These are phyloP conservation scores for Yarrowia galli DNA, from an alignment of 1,139 yeast genomes.

Conservation along the genomic window DNA sequence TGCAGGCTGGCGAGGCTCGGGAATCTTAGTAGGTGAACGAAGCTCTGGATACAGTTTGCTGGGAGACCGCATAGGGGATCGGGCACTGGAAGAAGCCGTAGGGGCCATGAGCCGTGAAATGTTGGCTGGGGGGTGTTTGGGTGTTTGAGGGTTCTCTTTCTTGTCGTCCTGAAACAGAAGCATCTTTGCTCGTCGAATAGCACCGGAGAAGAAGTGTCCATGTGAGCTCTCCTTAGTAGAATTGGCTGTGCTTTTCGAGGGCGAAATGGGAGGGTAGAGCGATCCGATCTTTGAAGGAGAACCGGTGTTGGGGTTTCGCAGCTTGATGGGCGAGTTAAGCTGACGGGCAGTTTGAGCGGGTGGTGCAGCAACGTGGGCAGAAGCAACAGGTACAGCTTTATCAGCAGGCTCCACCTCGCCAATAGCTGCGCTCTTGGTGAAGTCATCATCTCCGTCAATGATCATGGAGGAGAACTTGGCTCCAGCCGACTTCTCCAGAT, in stretches of 20 bases:
- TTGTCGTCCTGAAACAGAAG: conserved; percentile 42
- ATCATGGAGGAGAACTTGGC: conserved; percentile 34
- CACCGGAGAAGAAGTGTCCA: conserved; percentile 41
- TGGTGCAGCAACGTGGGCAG: background rate
- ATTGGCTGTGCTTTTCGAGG: conserved; percentile 1
- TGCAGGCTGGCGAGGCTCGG: conserved; percentile 34
- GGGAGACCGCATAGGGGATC: conserved; percentile 33
- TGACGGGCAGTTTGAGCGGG: background rate
- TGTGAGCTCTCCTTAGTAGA: background rate
- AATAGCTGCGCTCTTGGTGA: conserved; percentile 17
- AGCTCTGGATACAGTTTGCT: conserved; percentile 40
- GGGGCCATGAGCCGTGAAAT: conserved; percentile 51
- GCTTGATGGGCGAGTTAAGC: conserved; percentile 34
- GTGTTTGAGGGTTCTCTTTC: conserved; percentile 11
- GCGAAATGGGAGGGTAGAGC: conserved; percentile 26
- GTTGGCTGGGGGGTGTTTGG: background rate
- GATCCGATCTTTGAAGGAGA: conserved; percentile 20
- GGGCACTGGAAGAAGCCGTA: conserved; percentile 50
- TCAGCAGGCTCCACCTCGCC: background rate
- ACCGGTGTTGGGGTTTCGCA: conserved; percentile 14
- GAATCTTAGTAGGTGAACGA: conserved; percentile 40
- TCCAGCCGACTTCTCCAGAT: conserved; percentile 14
- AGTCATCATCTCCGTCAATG: conserved; percentile 27
- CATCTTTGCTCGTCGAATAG: conserved; percentile 45
- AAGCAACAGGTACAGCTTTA: background rate